A percentile compares a stretch with the other conserved stretches of the same genome.
Conservation (phyloP, 2,329 filamentous ascomycete genomes). For the Phialophora macrospora region DNA sequence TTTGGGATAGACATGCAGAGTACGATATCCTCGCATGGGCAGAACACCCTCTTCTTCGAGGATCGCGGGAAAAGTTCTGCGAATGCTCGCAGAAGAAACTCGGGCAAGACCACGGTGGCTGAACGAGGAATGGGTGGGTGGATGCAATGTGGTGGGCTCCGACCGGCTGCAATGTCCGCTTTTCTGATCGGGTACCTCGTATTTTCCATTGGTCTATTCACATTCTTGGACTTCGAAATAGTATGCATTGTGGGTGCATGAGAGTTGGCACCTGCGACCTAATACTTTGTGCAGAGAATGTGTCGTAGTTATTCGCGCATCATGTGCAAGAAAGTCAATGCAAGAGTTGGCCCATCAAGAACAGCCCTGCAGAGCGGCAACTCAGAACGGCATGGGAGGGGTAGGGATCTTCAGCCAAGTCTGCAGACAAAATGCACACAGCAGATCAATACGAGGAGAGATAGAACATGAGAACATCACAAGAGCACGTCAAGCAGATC, state of each 20-base stretch:
- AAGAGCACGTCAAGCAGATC: not conserved
- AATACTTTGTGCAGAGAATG: not conserved
- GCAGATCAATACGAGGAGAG: not conserved
- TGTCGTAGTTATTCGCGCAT: conserved; percentile 1
- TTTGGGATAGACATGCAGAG: conserved; percentile 12
- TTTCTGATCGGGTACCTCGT: not conserved
- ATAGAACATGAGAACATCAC: not conserved
- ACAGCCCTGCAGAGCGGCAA: not conserved
- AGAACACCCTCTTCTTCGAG: conserved; percentile 6
- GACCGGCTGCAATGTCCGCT: conserved; percentile 12
- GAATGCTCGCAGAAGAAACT: not conserved
- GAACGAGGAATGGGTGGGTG: conserved; percentile 5
- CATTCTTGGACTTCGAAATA: not conserved
- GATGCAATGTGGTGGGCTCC: not conserved
- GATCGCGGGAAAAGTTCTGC: not conserved
- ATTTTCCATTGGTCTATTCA: conserved; percentile 11
- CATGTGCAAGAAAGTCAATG: not conserved
- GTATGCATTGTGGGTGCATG: not conserved
- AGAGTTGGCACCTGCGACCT: not conserved
- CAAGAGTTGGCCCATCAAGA: not conserved
- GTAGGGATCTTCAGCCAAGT: conserved; percentile 2
- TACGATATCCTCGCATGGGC: conserved; percentile 13
- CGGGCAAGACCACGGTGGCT: conserved; percentile 1
- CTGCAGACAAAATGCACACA: not conserved
- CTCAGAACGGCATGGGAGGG: not conserved